Evolutionary conservation across 78 protist genomes (phyloP).

Genomic region (Dictyostelium purpureum): DNA sequence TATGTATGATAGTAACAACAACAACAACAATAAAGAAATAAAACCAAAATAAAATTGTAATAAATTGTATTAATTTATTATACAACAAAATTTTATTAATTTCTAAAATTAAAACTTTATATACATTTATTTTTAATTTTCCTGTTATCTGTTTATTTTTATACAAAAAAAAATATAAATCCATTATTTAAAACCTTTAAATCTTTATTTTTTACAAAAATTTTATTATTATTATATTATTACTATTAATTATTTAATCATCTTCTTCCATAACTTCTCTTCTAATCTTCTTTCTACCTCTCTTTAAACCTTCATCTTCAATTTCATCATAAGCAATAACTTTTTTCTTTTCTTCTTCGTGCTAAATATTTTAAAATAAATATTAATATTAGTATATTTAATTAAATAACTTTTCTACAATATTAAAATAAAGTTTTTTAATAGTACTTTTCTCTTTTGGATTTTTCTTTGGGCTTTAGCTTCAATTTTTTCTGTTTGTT

Average conservation of each 20-base stretch:
- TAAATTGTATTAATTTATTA: too few species aligned
- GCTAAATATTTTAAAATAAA: not conserved
- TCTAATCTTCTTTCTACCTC: slow-evolving; percentile 17
- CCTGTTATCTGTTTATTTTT: not conserved
- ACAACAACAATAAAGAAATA: too few species aligned
- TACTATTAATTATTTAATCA: too few species aligned
- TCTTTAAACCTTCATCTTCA: slow-evolving; percentile 12
- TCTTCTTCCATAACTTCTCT: slow-evolving; percentile 1
- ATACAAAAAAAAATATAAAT: not conserved
- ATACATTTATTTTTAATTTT: too few species aligned
- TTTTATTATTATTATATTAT: not conserved
- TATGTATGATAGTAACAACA: too few species aligned
- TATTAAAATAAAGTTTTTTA: too few species aligned
- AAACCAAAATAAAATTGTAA: too few species aligned
- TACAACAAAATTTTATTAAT: too few species aligned
- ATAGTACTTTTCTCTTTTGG: slow-evolving; percentile 8
- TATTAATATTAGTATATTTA: not conserved
- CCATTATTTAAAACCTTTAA: not conserved
- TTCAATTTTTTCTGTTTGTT: not conserved
- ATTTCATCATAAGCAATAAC: slow-evolving; percentile 12
- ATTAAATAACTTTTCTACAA: not conserved
- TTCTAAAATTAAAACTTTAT: too few species aligned
- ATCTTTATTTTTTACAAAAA: not conserved
- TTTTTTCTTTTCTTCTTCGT: not conserved
- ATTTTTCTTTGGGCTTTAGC: not conserved